Percentiles rank a stretch among this genome's conserved stretches.
These are phyloP conservation scores for Tephrocybe sp. DNA, from an alignment of 768 basidiomycete genomes.

Conservation along the genomic window DNA sequence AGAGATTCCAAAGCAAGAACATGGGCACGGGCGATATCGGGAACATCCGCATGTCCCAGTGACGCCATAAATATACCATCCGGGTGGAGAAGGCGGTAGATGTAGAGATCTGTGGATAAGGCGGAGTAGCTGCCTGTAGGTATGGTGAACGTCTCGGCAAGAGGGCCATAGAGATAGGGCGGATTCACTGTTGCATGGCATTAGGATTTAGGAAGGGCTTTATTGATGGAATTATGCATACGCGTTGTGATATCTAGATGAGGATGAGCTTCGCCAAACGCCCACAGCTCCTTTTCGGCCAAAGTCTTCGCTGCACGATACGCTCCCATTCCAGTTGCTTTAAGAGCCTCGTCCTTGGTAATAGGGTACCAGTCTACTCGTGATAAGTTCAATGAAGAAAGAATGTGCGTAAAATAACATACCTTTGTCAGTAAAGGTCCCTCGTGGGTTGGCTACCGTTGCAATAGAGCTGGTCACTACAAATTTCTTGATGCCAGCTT, in stretches of 20 bases:
- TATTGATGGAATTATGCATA: neutral
- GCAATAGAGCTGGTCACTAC: constrained; percentile 41
- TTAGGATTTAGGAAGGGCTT: too few relatives aligned
- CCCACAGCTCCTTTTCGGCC: constrained; percentile 18
- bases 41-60: constrained; percentile 32
- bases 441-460: constrained; percentile 24
- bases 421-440: constrained; percentile 30
- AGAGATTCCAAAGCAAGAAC: constrained; percentile 28
- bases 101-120: constrained; percentile 26
- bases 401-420: neutral
- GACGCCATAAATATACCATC: constrained; percentile 23
- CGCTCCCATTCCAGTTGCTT: constrained; percentile 5
- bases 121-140: constrained; percentile 22
- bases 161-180: constrained; percentile 37
- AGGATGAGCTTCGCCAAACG: constrained; percentile 17
- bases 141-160: constrained; percentile 26
- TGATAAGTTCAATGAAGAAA: neutral
- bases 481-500: constrained; percentile 35
- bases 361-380: constrained; percentile 16
- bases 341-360: constrained; percentile 15
- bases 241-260: constrained; percentile 20
- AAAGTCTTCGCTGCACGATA: constrained; percentile 18
- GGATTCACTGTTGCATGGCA: constrained; percentile 31
- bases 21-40: constrained; percentile 36
- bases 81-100: constrained; percentile 29